Percentiles rank a stretch among this genome's conserved stretches.
phyloP scores from a whole-genome alignment of 2,329 filamentous ascomycete species.

The Paracoccidioides brasiliensis region DNA sequence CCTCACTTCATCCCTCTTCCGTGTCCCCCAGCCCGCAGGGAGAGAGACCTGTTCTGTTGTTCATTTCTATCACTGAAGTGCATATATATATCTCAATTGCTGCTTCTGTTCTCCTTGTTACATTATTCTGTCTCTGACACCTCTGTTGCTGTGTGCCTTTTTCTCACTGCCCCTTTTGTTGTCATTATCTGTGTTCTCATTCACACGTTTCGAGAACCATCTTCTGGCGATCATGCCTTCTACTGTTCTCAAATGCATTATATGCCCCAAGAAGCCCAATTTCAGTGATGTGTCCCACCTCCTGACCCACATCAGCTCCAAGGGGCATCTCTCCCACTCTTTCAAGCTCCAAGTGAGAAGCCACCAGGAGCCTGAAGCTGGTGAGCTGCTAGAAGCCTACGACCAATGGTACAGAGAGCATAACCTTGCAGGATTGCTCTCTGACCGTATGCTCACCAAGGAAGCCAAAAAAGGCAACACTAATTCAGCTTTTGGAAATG shows the following conservation, averaged over 20 bases:
- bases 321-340: slow-evolving; percentile 74
- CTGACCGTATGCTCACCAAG: slow-evolving; percentile 65
- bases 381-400: slow-evolving; percentile 51
- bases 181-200: not conserved
- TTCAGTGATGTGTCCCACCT: slow-evolving; percentile 90
- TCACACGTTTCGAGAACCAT: not conserved
- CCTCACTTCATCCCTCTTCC: slow-evolving; percentile 12
- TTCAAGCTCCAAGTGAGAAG: slow-evolving; percentile 68
- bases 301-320: slow-evolving; percentile 83
- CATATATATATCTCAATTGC: slow-evolving; percentile 13
- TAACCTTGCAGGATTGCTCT: slow-evolving; percentile 58
- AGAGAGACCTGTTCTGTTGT: slow-evolving; percentile 2
- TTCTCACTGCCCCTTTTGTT: not conserved
- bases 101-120: slow-evolving; percentile 11
- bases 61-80: slow-evolving; percentile 5
- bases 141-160: not conserved
- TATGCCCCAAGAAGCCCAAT: slow-evolving; percentile 64
- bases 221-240: slow-evolving; percentile 6
- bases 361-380: slow-evolving; percentile 53
- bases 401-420: slow-evolving; percentile 66
- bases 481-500: not conserved
- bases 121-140: slow-evolving; percentile 6
- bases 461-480: slow-evolving; percentile 47
- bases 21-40: slow-evolving; percentile 10
- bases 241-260: slow-evolving; percentile 64